Percentiles rank a stretch among this genome's conserved stretches.
Conservation (phyloP, 2,329 filamentous ascomycete species). For the Cytospora paraplurivora region DNA sequence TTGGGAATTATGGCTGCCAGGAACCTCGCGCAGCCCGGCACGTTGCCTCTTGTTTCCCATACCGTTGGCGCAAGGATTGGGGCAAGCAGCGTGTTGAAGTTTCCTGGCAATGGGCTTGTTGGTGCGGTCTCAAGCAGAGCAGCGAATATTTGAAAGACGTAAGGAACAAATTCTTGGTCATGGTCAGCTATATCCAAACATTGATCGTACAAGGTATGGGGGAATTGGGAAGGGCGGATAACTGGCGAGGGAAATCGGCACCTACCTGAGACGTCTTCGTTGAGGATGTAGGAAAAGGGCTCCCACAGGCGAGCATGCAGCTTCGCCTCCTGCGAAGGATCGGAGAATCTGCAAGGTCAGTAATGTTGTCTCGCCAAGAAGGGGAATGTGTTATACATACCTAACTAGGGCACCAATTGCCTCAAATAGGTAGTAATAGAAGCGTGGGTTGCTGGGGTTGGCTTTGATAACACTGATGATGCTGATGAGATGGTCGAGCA, state of each 20-base stretch:
- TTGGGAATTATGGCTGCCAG: conserved; percentile 82
- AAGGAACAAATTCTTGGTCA: conserved; percentile 81
- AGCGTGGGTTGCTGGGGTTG: conserved; percentile 95
- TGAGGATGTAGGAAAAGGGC: conserved; percentile 78
- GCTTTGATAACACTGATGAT: conserved; percentile 91
- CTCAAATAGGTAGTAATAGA: conserved; percentile 99
- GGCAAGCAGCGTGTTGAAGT: conserved; percentile 77
- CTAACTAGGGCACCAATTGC: conserved; percentile 86
- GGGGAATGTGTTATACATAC: conserved; percentile 38
- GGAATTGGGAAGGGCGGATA: neutral
- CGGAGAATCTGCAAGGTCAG: conserved; percentile 58
- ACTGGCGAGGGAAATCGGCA: neutral
- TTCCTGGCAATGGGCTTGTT: conserved; percentile 72
- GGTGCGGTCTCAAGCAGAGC: conserved; percentile 87
- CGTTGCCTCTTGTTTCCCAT: conserved; percentile 92
- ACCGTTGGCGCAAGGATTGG: conserved; percentile 79
- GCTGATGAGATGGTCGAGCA: conserved; percentile 81
- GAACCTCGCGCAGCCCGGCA: conserved; percentile 85
- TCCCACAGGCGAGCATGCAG: conserved; percentile 81
- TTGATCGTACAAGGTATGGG: neutral
- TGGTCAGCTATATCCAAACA: conserved; percentile 36
- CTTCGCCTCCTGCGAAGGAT: conserved; percentile 65
- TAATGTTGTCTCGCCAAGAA: neutral
- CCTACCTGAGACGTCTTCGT: conserved; percentile 77
- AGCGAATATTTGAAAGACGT: conserved; percentile 93